Evolutionary conservation across 371 early-diverging fungal genomes (phyloP).

Genomic region (Lichtheimia ramosa): DNA sequence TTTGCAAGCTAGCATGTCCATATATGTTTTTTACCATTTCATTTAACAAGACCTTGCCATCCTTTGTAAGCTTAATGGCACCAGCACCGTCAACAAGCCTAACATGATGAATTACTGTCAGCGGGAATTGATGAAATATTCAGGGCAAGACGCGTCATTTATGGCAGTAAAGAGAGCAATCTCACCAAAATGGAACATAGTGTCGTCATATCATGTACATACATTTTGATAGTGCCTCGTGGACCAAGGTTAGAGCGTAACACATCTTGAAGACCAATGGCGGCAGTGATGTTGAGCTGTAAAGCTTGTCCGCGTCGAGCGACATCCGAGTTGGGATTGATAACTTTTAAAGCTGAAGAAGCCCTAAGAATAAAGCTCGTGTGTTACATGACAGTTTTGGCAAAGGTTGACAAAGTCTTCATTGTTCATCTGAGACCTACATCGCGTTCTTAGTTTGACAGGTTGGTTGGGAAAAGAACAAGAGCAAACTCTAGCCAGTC

Average conservation of each 20-base stretch:
- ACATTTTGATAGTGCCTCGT: slow-evolving; percentile 99
- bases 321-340: slow-evolving; percentile 98
- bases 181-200: too few relatives aligned
- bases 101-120: slow-evolving; percentile 18
- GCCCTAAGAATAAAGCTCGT: slow-evolving; percentile 12
- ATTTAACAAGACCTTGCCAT: slow-evolving; percentile 94
- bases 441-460: too few relatives aligned
- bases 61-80: slow-evolving; percentile 94
- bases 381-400: too few relatives aligned
- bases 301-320: slow-evolving; percentile 98
- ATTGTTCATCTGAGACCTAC: too few relatives aligned
- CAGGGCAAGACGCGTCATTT: neutral
- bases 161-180: too few relatives aligned
- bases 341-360: slow-evolving; percentile 83
- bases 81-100: slow-evolving; percentile 97
- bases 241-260: slow-evolving; percentile 98
- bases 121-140: neutral
- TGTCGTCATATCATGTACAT: slow-evolving; percentile 12
- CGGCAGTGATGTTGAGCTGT: slow-evolving; percentile 96
- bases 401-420: too few relatives aligned
- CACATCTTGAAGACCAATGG: slow-evolving; percentile 94
- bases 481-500: too few relatives aligned
- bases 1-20: neutral
- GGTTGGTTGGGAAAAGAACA: too few relatives aligned
- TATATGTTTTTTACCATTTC: slow-evolving; percentile 83